phyloP scores from a whole-genome alignment of 2,329 filamentous ascomycete species.

The Ceratocystiopsis sp. region DNA sequence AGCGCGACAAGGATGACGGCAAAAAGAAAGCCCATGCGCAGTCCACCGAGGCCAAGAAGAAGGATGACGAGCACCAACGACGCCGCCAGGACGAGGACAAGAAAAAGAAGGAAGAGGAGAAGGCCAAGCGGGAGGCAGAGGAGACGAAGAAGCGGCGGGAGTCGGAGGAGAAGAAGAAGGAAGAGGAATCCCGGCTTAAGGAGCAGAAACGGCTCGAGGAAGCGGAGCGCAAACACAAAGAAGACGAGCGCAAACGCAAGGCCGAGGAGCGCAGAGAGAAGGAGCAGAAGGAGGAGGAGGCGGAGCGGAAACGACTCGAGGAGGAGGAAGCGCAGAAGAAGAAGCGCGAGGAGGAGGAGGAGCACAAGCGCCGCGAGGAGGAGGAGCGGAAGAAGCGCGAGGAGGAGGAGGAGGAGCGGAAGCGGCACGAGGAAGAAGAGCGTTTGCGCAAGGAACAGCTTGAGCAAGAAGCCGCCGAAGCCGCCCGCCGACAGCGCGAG shows the following conservation, averaged over 20 bases:
- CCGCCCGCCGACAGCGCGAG: constrained; percentile 31
- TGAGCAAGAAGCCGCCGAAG: constrained; percentile 30
- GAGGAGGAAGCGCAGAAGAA: constrained; percentile 14
- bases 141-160: constrained; percentile 17
- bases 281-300: constrained; percentile 14
- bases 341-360: constrained; percentile 15
- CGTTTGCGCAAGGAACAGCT: constrained; percentile 25
- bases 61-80: constrained; percentile 13
- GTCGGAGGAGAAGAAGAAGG: constrained; percentile 15
- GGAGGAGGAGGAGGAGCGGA: constrained; percentile 17
- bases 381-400: constrained; percentile 18
- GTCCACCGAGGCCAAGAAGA: constrained; percentile 14
- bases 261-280: constrained; percentile 15
- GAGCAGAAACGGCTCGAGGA: constrained; percentile 14
- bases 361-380: constrained; percentile 21
- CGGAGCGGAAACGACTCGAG: constrained; percentile 12
- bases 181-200: constrained; percentile 14
- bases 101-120: constrained; percentile 16
- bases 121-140: constrained; percentile 19
- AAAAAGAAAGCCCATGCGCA: constrained; percentile 13
- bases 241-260: constrained; percentile 21
- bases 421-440: constrained; percentile 28
- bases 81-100: constrained; percentile 16
- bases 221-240: constrained; percentile 14
- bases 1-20: constrained; percentile 14